These are phyloP conservation scores for Coccomyxa sp. DNA, from an alignment of 139 green algal species.

Conservation along the genomic window DNA sequence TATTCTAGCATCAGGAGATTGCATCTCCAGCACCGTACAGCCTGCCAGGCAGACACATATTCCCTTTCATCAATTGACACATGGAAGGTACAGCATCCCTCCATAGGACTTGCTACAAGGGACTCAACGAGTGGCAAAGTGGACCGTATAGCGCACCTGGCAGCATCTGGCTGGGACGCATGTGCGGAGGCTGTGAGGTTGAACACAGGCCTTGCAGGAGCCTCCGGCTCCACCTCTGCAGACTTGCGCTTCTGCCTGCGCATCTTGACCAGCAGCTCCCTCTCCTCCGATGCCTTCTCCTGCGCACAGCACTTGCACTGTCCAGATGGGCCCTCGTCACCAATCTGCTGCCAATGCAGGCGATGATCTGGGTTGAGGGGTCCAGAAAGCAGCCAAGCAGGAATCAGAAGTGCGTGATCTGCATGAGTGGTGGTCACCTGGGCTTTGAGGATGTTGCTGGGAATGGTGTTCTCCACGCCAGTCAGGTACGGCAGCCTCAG, in stretches of 20 bases:
- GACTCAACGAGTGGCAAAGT: no score
- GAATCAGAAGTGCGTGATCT: background rate
- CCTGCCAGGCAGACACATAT: no score
- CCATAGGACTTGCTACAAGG: no score
- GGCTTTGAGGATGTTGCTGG: background rate
- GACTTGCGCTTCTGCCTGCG: conserved; percentile 14
- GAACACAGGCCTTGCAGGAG: background rate
- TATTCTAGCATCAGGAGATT: no score
- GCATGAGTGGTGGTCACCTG: conserved; percentile 4
- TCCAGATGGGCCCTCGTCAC: background rate
- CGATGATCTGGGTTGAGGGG: background rate
- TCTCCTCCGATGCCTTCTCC: conserved; percentile 13
- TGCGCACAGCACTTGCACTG: background rate
- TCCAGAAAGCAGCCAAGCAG: background rate
- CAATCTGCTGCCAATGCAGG: background rate
- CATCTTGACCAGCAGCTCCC: conserved; percentile 20
- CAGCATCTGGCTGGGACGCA: background rate
- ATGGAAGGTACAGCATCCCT: no score
- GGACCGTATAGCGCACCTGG: no score
- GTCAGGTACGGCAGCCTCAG: conserved; percentile 50
- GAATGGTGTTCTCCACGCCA: conserved; percentile 15
- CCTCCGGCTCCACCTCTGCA: background rate
- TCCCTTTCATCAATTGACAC: no score
- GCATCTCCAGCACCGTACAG: no score
- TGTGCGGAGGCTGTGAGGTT: background rate